phyloP scores from a whole-genome alignment of 23 red algal species.

The Porphyridium purpureum region DNA sequence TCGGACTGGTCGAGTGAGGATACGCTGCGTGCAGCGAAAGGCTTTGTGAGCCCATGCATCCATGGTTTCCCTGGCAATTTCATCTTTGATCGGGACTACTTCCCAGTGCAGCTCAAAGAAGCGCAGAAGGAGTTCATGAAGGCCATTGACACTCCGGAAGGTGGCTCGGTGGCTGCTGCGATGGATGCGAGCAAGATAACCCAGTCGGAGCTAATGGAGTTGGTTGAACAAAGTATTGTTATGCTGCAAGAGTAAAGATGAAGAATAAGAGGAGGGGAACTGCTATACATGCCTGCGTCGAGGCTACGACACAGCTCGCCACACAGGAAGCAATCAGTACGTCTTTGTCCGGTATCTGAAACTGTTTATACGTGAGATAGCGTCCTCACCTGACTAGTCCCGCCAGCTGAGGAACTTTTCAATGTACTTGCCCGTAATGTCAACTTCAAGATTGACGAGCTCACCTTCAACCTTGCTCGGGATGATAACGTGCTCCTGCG shows the following conservation, averaged over 20 bases:
- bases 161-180: too few relatives aligned
- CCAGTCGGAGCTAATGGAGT: too few relatives aligned
- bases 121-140: slow-evolving; percentile 39
- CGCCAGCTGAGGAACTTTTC: slow-evolving; percentile 70
- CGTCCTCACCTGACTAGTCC: too few relatives aligned
- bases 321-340: too few relatives aligned
- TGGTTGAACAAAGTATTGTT: too few relatives aligned
- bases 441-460: slow-evolving; percentile 84
- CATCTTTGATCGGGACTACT: slow-evolving; percentile 86
- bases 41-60: slow-evolving; percentile 38
- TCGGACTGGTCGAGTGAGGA: slow-evolving; percentile 29
- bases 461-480: slow-evolving; percentile 44
- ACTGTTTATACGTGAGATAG: too few relatives aligned
- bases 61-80: slow-evolving; percentile 52
- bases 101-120: slow-evolving; percentile 46
- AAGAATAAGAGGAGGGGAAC: too few relatives aligned
- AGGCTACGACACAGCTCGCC: too few relatives aligned
- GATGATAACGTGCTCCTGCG: slow-evolving; percentile 58
- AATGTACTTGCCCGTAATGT: slow-evolving; percentile 97
- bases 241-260: too few relatives aligned
- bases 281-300: too few relatives aligned
- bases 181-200: too few relatives aligned
- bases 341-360: too few relatives aligned
- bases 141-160: background rate
- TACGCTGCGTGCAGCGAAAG: slow-evolving; percentile 20